phyloP scores from a whole-genome alignment of 2,329 filamentous ascomycete species.

The Neonectria hederae region DNA sequence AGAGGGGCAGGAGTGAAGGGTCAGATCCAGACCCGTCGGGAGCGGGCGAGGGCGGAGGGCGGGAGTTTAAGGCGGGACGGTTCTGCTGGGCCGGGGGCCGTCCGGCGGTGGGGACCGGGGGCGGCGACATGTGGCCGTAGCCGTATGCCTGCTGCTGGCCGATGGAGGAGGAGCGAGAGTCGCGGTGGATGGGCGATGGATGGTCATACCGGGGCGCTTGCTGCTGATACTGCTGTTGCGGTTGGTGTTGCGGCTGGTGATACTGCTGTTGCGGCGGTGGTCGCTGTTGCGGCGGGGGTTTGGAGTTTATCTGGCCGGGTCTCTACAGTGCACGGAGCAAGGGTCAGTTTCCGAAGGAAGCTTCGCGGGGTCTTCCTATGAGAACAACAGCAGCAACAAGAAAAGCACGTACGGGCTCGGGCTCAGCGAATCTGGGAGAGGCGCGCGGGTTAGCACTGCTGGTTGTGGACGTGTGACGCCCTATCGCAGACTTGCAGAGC shows the following conservation, averaged over 20 bases:
- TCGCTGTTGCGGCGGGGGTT: conserved; percentile 37
- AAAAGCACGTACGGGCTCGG: conserved; percentile 63
- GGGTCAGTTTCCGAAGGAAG: conserved; percentile 27
- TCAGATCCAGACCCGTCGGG: conserved; percentile 57
- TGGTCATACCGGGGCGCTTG: conserved; percentile 58
- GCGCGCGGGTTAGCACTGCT: conserved; percentile 39
- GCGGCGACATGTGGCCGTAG: conserved; percentile 62
- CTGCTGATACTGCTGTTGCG: conserved; percentile 22
- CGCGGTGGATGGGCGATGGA: conserved; percentile 51
- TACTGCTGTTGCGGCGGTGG: conserved; percentile 43
- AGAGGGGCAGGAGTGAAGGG: conserved; percentile 78
- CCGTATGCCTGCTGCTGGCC: conserved; percentile 40
- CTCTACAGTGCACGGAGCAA: conserved; percentile 46
- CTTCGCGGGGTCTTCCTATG: not conserved
- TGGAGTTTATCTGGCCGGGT: conserved; percentile 45
- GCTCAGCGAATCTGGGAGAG: conserved; percentile 73
- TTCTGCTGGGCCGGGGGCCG: conserved; percentile 54
- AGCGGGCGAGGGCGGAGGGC: conserved; percentile 73
- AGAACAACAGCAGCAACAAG: not conserved
- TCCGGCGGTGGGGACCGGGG: conserved; percentile 55
- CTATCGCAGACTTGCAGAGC: conserved; percentile 31
- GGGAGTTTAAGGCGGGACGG: conserved; percentile 65
- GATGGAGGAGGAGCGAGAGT: conserved; percentile 39
- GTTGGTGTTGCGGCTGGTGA: conserved; percentile 49
- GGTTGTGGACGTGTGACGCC: conserved; percentile 18